These are phyloP conservation scores for Besnoitia besnoiti DNA, from an alignment of 169 alveolate species.

Conservation along the genomic window DNA sequence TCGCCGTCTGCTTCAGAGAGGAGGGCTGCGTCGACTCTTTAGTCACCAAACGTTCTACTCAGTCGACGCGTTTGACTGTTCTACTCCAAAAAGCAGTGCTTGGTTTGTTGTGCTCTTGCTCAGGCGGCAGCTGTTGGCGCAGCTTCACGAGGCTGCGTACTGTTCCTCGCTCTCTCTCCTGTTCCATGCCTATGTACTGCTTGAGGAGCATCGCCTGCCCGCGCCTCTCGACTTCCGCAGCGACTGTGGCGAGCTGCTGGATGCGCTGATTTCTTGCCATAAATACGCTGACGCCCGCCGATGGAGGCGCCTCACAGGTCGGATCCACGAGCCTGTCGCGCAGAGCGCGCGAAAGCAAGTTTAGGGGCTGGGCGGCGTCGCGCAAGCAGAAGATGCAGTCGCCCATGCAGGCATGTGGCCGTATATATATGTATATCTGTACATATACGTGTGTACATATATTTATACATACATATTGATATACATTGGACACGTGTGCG, in stretches of 20 bases:
- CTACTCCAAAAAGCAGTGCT: too few species aligned
- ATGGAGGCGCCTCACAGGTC: conserved; percentile 12
- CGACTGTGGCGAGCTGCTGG: conserved; percentile 15
- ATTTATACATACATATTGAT: too few species aligned
- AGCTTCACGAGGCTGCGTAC: conserved; percentile 19
- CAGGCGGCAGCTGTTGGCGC: conserved; percentile 28
- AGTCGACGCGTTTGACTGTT: too few species aligned
- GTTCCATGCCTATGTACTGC: neutral
- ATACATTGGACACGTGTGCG: too few species aligned
- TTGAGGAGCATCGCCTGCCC: conserved; percentile 2
- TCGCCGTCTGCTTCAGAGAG: too few species aligned
- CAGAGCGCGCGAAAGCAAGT: conserved; percentile 39
- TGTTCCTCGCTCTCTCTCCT: conserved; percentile 38
- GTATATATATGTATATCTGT: too few species aligned
- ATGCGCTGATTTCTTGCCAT: neutral
- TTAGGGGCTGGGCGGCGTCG: conserved; percentile 34
- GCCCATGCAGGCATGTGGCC: too few species aligned
- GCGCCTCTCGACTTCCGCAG: neutral
- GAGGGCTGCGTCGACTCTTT: too few species aligned
- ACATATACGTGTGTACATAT: too few species aligned
- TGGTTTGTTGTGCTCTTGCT: neutral
- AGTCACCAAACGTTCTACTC: too few species aligned
- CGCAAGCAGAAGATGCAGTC: conserved; percentile 14
- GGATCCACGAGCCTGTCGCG: too few species aligned
- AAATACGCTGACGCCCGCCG: conserved; percentile 9